These are phyloP conservation scores for Metrosideros polymorpha DNA, from an alignment of 441 rosid species.

Conservation along the genomic window DNA sequence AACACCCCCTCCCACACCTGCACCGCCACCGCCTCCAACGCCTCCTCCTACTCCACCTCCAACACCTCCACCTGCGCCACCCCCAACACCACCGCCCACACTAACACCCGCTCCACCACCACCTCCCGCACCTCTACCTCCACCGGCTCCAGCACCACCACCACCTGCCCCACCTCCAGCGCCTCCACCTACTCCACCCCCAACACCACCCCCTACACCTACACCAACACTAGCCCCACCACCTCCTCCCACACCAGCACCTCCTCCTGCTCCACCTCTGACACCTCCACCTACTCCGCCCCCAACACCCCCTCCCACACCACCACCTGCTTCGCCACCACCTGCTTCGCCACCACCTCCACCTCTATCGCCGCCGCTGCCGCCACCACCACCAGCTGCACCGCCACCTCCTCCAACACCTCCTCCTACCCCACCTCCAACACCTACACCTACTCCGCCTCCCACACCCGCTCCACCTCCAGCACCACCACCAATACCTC, in stretches of 20 bases:
- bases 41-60: neutral
- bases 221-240: neutral
- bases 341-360: neutral
- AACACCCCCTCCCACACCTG: neutral
- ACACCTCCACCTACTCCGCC: neutral
- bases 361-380: neutral
- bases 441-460: neutral
- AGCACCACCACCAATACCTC: neutral
- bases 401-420: neutral
- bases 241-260: neutral
- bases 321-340: rapidly evolving
- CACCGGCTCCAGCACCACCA: no score
- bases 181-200: neutral
- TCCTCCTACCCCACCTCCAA: neutral
- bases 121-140: no score
- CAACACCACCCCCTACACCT: neutral
- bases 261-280: neutral
- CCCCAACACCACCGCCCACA: neutral
- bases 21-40: rapidly evolving
- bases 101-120: no score
- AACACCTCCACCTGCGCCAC: neutral
- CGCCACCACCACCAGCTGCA: neutral
- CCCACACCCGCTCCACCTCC: neutral
- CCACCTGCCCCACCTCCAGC: neutral
- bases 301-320: neutral